Evolutionary conservation across 2,329 filamentous ascomycete genomes (phyloP), one percentile per base, ranked within the genome.

Genomic region (Pestalotiopsis sp.): DNA sequence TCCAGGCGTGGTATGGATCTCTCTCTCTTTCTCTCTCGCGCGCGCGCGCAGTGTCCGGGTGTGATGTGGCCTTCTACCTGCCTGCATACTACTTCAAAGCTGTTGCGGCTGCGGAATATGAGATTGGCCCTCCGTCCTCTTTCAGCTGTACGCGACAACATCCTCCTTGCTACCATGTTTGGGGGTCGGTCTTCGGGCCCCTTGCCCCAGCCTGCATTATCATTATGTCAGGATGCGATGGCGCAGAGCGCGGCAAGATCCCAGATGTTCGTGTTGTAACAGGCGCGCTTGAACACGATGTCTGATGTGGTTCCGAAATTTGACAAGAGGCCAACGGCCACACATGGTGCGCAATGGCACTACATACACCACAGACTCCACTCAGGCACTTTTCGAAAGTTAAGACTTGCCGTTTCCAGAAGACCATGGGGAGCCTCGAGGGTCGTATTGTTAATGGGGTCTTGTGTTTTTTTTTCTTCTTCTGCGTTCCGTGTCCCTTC

Each of bases 191-290:
- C 5, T n/a, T 52, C 45, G 7, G 14, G 45, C 17, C 45, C 45
- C 45, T 52, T 52, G 45, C 45, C 17, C 45, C 45, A 52, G 17
- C 7, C 14, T 52, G 45, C 45, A 52, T 52, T n/a, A 52, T 52
- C 14, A 52, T 17, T n/a, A 17, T 52, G 45, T 52, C 17, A n/a
- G 45, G 20, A 52, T 52, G 20, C 45, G 45, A 52, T 27, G 65
- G 65, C 65, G 65, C 56, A 41, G 58, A 66, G 65, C 52, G 65
- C 65, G 65, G 65, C 65, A 66, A 49, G 36, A 66, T n/a, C 52
- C 65, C n/a, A 36, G 17, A 40, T 49, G 25, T n/a, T 66, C 17
- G n/a, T 65, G 12, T 57, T 23, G 41, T 31, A 56, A 36, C 41
- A 66, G 31, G 20, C 41, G 63, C 45, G 63, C 63, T 66, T 66